Conservation (phyloP, 768 basidiomycete species). For the Tephrocybe sp. region DNA sequence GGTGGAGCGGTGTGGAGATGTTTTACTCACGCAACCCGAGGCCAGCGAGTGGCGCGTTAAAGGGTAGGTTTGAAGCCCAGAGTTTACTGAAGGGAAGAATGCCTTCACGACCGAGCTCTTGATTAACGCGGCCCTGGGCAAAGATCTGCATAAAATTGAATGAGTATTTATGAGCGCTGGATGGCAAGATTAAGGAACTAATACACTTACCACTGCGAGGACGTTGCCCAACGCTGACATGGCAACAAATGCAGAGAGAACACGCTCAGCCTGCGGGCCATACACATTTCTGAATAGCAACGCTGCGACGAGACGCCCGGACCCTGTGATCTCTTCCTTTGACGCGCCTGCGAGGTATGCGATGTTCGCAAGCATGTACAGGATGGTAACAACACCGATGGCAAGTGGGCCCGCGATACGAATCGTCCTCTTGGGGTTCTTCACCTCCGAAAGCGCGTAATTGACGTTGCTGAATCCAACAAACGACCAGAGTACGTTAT, state of each 20-base stretch:
- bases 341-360: constrained; percentile 71
- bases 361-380: constrained; percentile 63
- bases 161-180: too few species aligned
- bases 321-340: constrained; percentile 59
- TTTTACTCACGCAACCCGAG: constrained; percentile 45
- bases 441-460: constrained; percentile 64
- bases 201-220: constrained; percentile 35
- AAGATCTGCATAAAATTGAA: constrained; percentile 15
- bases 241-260: constrained; percentile 17
- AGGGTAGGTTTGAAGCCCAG: constrained; percentile 58
- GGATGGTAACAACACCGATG: constrained; percentile 47
- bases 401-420: constrained; percentile 66
- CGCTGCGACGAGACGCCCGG: constrained; percentile 63
- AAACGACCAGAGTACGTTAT: constrained; percentile 48
- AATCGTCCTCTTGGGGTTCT: constrained; percentile 61
- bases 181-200: neutral
- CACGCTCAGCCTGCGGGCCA: constrained; percentile 51
- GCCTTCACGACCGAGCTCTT: constrained; percentile 58
- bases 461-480: constrained; percentile 69
- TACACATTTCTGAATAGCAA: constrained; percentile 68
- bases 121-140: constrained; percentile 41
- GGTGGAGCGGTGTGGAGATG: neutral
- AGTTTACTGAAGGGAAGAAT: constrained; percentile 53
- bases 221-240: constrained; percentile 55
- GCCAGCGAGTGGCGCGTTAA: constrained; percentile 53